These are phyloP conservation scores for Carex littledalei DNA, from an alignment of 176 grass and related monocot species.

Conservation along the genomic window DNA sequence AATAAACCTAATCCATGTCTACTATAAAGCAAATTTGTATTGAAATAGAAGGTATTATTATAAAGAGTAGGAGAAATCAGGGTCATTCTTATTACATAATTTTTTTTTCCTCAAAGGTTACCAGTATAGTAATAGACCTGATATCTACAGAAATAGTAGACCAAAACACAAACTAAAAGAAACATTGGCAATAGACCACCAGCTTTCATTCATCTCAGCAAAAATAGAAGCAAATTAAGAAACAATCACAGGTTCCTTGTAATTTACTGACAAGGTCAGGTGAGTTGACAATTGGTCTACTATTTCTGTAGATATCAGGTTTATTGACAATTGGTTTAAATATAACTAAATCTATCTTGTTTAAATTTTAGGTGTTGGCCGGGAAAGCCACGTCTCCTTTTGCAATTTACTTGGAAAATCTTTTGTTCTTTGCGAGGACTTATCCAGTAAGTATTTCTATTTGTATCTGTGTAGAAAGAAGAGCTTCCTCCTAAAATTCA, in stretches of 20 bases:
- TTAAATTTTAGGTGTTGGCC: no score
- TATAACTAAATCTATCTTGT: no score
- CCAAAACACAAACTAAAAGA: neutral
- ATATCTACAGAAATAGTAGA: neutral
- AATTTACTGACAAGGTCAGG: no score
- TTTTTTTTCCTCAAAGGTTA: neutral
- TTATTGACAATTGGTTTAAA: no score
- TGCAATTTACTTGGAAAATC: slow-evolving; percentile 55
- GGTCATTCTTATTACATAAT: no score
- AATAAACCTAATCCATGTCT: no score
- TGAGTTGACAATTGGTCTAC: no score
- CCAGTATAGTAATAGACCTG: neutral
- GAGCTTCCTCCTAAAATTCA: neutral
- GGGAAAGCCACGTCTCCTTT: no score
- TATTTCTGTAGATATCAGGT: no score
- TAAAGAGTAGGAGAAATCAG: no score
- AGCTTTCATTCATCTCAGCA: neutral
- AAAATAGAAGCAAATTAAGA: neutral
- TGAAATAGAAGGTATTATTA: no score
- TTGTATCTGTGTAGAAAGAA: neutral
- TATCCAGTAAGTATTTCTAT: slow-evolving; percentile 56
- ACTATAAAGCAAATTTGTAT: no score
- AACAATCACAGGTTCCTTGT: neutral
- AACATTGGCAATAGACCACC: neutral
- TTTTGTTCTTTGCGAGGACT: slow-evolving; percentile 81